Evolutionary conservation across 305 asterid species (phyloP), one percentile per base, ranked within the genome.

Genomic region (Stenogyne calaminthoides): DNA sequence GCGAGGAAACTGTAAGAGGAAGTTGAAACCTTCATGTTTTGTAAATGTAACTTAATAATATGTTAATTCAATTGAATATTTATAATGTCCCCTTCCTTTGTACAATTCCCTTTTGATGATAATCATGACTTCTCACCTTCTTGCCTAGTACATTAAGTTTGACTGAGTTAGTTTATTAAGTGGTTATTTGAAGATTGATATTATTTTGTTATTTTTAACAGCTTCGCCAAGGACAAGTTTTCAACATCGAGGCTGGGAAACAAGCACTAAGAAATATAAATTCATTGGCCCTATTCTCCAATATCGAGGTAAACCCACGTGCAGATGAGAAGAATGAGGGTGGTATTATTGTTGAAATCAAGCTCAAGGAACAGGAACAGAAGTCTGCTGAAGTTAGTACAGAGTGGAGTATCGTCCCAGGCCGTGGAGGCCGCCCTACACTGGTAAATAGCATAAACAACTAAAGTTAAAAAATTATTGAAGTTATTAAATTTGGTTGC

Each of bases 311-410:
- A 64, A 91, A 89, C 78, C 99, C 99, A 27, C 98, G 97, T 19
- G 95, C 96, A 7, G 99, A 95, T 81, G 99, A 95, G 85, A 91
- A 89, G 77, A 95, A 88, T 25, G 98, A 93, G 76, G 99, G 99
- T n/a, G 98, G 98, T n/a, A 93, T 93, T 67, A 78, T 95, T 69
- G 97, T 95, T 59, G 99, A 95, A 81, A 76, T 95, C 71, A 95
- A 92, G 88, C 86, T 95, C 14, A 93, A 93, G 87, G 99, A 95
- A 75, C 83, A 92, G 78, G 99, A 95, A 75, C 99, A 91, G 83
- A 92, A 90, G 74, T 93, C 99, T 56, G 97, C 99, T 65, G 99
- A 95, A 89, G 97, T 95, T 73, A 93, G 98, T 80, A 84, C 98
- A 19, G 98, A 95, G 77, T 95, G 99, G 98, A 91, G 96, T 77